These are phyloP conservation scores for Lachancea sp. DNA, from an alignment of 805 yeast genomes.

Conservation along the genomic window DNA sequence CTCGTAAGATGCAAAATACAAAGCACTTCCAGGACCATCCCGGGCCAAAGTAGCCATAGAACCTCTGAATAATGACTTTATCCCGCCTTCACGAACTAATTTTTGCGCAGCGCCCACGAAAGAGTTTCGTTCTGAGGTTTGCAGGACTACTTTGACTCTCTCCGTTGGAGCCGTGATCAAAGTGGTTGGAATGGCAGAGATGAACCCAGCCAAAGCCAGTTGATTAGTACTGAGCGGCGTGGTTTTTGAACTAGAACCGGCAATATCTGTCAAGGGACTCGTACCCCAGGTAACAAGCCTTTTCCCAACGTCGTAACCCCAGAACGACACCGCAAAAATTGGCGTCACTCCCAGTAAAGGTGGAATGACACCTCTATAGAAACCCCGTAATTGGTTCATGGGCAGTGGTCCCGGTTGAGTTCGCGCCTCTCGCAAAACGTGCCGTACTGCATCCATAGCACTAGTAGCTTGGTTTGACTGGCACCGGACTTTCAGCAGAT, in stretches of 20 bases:
- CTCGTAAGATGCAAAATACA: slow-evolving; percentile 93
- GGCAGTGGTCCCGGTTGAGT: slow-evolving; percentile 14
- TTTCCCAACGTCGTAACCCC: slow-evolving; percentile 97
- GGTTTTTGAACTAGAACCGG: slow-evolving; percentile 15
- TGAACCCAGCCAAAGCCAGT: slow-evolving; percentile 86
- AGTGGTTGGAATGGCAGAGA: slow-evolving; percentile 92
- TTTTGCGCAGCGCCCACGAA: slow-evolving; percentile 45
- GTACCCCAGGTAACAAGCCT: slow-evolving; percentile 49
- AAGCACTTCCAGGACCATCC: slow-evolving; percentile 96
- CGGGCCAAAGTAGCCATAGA: slow-evolving; percentile 88
- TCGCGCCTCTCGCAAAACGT: slow-evolving; percentile 69
- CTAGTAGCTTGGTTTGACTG: slow-evolving; percentile 66
- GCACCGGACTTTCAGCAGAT: slow-evolving; percentile 82
- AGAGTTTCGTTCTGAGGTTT: slow-evolving; percentile 47
- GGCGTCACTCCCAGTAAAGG: slow-evolving; percentile 97
- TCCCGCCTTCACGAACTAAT: slow-evolving; percentile 74
- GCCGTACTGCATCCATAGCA: slow-evolving; percentile 59
- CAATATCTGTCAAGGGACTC: slow-evolving; percentile 26
- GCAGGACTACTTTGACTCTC: slow-evolving; percentile 89
- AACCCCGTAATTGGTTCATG: slow-evolving; percentile 42
- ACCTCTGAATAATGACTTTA: slow-evolving; percentile 82
- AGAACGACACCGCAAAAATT: slow-evolving; percentile 94
- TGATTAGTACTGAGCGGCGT: slow-evolving; percentile 51
- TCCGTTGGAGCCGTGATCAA: slow-evolving; percentile 97
- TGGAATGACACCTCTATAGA: slow-evolving; percentile 90